Evolutionary conservation across 2,329 filamentous ascomycete genomes (phyloP), one percentile per base, ranked within the genome.

Genomic region (Verticillium longisporum): DNA sequence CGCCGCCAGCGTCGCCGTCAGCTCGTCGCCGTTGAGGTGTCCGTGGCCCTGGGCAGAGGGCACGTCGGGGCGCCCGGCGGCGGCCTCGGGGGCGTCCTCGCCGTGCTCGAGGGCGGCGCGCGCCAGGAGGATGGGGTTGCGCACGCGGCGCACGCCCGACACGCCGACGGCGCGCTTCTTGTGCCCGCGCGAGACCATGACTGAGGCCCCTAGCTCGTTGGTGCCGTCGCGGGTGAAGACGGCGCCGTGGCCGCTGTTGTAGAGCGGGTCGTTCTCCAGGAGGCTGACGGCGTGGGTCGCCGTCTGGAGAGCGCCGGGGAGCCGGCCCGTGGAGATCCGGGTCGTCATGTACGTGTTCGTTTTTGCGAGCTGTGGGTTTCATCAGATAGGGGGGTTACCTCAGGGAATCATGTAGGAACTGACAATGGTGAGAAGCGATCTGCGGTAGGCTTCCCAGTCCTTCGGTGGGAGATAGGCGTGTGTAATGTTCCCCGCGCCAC

Each of bases 161-260:
- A 92, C 86, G 3, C 90, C 91, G 0, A 91, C 89, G 15, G 87
- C 91, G 38, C 91, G 84, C 78, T 96, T 97, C 50, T 85, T 82
- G 61, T 80, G 79, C 0, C 88, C 89, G 33, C 81, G 81, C 1
- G 88, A 90, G 0, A 96, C 89, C 92, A 96, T 96, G 58, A 96
- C 84, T 9, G 87, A 90, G 1, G 91, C 90, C 75, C 97, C 92
- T 63, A 96, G 86, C 76, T 97, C 90, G 72, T 93, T 92, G 64
- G 87, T 83, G 18, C 92, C 93, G 66, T 89, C 87, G 58, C 88
- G 85, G 0, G 91, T 96, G 74, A 96, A 97, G 21, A 96, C 92
- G 58, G 92, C 90, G 59, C 93, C 93, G 68, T 87, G 88, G 7
- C 87, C 92, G 61, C 87, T 87, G 76, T 97, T 97, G 82, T 95